Evolutionary conservation across 768 basidiomycete genomes (phyloP), one percentile per base, ranked within the genome.

Genomic region (Sistotremastrum niveocremeum): DNA sequence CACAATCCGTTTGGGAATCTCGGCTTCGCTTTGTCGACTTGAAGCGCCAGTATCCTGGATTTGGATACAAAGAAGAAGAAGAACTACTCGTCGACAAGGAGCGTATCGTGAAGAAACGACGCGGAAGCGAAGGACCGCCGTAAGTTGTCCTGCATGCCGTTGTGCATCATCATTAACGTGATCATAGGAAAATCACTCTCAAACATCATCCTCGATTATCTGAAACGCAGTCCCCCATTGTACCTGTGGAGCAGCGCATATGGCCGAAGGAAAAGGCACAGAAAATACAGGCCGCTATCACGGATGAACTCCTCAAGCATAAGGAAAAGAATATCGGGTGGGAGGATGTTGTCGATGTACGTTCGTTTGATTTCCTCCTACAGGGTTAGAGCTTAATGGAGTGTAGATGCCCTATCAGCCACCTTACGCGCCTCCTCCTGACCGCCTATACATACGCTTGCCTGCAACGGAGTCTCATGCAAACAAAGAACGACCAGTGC

Each of bases 331-430:
- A 91, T 54, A 73, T 79, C 42, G 73, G 77, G 42, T 94, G 88
- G 81, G 91, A 94, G 53, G 91, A 97, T 57, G 68, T 71, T 44
- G 71, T 87, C 51, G 91, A 95, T 62, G 84, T 88, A 57, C 58
- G 73, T 62, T 2, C 43, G 20, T 46, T 34, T 39, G 28, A 20
- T 45, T 9, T 36, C 9, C 29, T 35, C 33, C 41, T 10, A 29
- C 5, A 45, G 6, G 41, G 37, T 10, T 48, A 8, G 37, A 30
- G 31, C 47, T 45, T 37, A 30, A 48, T 49, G 46, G 41, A 45
- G 12, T 31, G 39, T 40, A 87, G 83, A 75, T 75, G 50, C 70
- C 82, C 1, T 91, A 82, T 56, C 84, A 90, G 57, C 67, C 77
- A 4, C 67, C 71, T 1, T 72, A 74, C 0, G 60, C 70, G 0